Conservation (phyloP, 2,329 filamentous ascomycete genomes). For the Stachybotrys chartarum region DNA sequence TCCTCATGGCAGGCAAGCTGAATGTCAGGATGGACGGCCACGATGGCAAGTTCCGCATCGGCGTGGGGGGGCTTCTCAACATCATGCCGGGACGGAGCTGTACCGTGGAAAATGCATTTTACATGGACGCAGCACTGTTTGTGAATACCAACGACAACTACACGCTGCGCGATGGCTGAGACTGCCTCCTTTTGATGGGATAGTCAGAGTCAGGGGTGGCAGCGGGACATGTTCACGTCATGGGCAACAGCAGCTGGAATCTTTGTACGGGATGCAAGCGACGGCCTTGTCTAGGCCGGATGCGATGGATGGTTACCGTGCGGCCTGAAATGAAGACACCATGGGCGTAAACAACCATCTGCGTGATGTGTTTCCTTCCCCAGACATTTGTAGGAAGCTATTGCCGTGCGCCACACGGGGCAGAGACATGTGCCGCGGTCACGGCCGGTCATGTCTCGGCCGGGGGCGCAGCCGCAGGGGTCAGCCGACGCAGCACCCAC, state of each 20-base stretch:
- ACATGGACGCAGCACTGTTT: conserved; percentile 28
- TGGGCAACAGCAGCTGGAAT: too few species aligned
- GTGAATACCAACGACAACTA: neutral
- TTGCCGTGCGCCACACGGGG: neutral
- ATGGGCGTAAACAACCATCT: too few species aligned
- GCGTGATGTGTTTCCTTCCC: too few species aligned
- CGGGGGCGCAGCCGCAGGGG: neutral
- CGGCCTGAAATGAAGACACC: too few species aligned
- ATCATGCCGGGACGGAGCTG: conserved; percentile 30
- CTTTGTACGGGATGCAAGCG: too few species aligned
- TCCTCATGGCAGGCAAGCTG: conserved; percentile 33
- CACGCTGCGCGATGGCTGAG: neutral
- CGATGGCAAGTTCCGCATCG: conserved; percentile 30
- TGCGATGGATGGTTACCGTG: too few species aligned
- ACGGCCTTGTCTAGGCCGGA: too few species aligned
- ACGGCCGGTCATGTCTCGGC: neutral
- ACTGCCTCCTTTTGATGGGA: neutral
- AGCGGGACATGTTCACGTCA: too few species aligned
- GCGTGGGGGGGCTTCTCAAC: conserved; percentile 36
- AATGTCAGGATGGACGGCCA: conserved; percentile 23
- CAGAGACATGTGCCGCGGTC: neutral
- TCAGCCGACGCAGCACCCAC: neutral
- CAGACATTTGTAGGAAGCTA: too few species aligned
- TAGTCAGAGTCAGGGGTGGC: neutral
- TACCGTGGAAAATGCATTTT: conserved; percentile 33